phyloP scores from a whole-genome alignment of 2,329 filamentous ascomycete genomes.

The Aspergillus floridensis region DNA sequence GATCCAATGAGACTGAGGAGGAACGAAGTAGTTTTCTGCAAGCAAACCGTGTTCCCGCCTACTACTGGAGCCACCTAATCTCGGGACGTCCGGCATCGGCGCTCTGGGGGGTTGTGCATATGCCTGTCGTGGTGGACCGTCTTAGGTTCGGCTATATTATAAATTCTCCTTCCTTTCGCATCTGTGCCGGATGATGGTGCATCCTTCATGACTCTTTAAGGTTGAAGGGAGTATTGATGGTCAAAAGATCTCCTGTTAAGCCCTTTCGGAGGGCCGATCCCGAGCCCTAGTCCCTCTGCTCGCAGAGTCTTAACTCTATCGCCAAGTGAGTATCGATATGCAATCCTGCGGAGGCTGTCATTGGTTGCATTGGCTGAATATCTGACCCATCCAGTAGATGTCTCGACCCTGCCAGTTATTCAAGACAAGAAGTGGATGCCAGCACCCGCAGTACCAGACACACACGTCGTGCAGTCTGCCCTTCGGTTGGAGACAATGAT shows the following conservation, averaged over 20 bases:
- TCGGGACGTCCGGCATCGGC: background rate
- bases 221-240: background rate
- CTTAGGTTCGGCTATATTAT: background rate
- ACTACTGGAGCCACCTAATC: background rate
- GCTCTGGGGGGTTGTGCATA: background rate
- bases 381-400: background rate
- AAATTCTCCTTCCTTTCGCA: background rate
- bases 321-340: background rate
- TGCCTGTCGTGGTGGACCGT: background rate
- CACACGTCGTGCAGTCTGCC: background rate
- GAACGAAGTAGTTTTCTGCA: background rate
- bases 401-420: background rate
- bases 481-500: background rate
- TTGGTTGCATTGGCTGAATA: background rate
- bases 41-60: background rate
- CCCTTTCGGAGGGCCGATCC: background rate
- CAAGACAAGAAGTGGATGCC: background rate
- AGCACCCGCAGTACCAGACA: background rate
- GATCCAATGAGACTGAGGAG: background rate
- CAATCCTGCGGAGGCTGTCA: background rate
- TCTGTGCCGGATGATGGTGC: background rate
- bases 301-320: background rate
- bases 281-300: background rate
- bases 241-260: background rate
- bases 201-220: background rate